Base-by-base conservation (phyloP, 441 rosid genomes). In the Raphanus hybrid region DNA sequence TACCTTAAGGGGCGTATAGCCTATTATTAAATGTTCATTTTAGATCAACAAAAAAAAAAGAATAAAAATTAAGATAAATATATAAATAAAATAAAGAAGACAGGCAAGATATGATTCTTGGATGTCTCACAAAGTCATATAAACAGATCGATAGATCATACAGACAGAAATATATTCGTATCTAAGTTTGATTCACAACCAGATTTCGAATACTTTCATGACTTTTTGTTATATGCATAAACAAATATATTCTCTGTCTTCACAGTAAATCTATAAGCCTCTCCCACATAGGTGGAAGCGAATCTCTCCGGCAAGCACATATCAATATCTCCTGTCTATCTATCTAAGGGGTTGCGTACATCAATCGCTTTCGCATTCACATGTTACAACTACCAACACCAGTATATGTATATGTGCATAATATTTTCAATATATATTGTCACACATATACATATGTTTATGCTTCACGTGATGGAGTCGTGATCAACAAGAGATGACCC, bases 211-310 rank as follows among this genome's bases (percentile, higher is more conserved):
- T 70, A 54, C 57, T 68, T 27, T 74, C 62, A 55, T 74, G 78
- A 79, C 75, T 63, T 74, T 52, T 73, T 66, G 69, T 61, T 74
- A 45, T 54, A 74, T 18, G 62, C 64, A 73, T 69, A 63, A 50
- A 78, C 11, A 32, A 67, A 52, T 78, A 61, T 50, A 63, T 79
- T 55, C 45, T 45, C 50, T 50, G 69, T 59, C 73, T 70, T 58
- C 43, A 75, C 69, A 37, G 10, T 75, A 70, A 23, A 60, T 27
- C 26, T 26, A 70, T 60, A 9, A 64, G 68, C 64, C 59, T 75
- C 79, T 75, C 80, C 82, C 32, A 65, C 60, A 27, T 65, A 80
- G 59, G 65, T 65, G 82, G 82, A 75, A 80, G 8, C 71, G 82
- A 75, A 80, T 80, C 75, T 69, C 60, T 64, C 64, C 58, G 59